Evolutionary conservation across 352 stramenopile species (phyloP).

Genomic region (Phytophthora foliorum): DNA sequence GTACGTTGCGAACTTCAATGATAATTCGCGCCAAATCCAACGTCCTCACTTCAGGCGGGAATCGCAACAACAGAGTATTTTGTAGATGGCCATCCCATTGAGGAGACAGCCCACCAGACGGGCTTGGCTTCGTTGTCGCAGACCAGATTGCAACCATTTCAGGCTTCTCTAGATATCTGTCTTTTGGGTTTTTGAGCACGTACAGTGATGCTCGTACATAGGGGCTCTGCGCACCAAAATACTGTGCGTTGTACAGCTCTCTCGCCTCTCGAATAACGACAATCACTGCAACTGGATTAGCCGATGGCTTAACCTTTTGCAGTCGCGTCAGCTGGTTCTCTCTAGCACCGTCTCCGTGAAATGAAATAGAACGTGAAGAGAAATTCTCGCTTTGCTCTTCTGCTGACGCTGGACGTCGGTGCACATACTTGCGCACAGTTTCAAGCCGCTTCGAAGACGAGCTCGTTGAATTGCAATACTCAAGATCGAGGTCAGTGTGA

Average conservation of each 20-base stretch:
- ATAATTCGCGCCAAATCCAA: constrained; percentile 82
- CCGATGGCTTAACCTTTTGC: constrained; percentile 81
- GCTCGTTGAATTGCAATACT: constrained; percentile 88
- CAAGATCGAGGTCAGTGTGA: constrained; percentile 83
- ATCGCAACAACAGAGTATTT: constrained; percentile 82
- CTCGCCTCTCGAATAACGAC: constrained; percentile 82
- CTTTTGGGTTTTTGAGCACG: constrained; percentile 83
- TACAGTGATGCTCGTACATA: constrained; percentile 88
- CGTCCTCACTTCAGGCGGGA: constrained; percentile 67
- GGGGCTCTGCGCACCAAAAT: constrained; percentile 87
- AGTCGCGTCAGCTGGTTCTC: constrained; percentile 68
- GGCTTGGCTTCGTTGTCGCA: constrained; percentile 81
- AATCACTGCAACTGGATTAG: constrained; percentile 85
- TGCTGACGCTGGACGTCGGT: constrained; percentile 53
- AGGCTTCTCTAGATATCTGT: constrained; percentile 79
- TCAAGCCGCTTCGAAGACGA: constrained; percentile 80
- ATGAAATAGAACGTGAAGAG: constrained; percentile 69
- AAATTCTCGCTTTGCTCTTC: constrained; percentile 72
- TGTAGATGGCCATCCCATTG: constrained; percentile 80
- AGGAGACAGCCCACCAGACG: constrained; percentile 77
- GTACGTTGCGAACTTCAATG: constrained; percentile 89
- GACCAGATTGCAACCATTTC: constrained; percentile 85
- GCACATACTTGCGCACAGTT: constrained; percentile 78
- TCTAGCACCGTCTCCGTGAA: constrained; percentile 54
- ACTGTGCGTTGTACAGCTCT: constrained; percentile 88